Evolutionary conservation across 163 green algal species (phyloP).

Genomic region (Prototheca wickerhamii): DNA sequence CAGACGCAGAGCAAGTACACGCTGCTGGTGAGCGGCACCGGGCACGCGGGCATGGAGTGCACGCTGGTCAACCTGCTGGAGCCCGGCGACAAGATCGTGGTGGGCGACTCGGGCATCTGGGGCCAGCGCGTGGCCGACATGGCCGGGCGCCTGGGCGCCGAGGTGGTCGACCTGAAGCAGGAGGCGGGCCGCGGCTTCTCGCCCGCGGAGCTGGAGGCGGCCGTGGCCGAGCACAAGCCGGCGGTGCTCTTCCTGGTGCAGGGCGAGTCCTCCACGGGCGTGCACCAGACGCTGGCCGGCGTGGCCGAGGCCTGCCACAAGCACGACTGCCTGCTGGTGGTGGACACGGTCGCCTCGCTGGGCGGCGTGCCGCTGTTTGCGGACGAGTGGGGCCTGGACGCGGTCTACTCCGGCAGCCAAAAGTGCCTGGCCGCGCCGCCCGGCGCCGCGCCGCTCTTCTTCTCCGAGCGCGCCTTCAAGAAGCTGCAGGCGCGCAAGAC

Average conservation of each 20-base stretch:
- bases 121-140: slow-evolving; percentile 61
- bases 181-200: slow-evolving; percentile 55
- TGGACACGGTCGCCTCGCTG: slow-evolving; percentile 92
- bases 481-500: slow-evolving; percentile 77
- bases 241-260: slow-evolving; percentile 73
- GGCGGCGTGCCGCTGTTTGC: slow-evolving; percentile 83
- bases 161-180: slow-evolving; percentile 63
- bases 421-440: slow-evolving; percentile 83
- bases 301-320: slow-evolving; percentile 66
- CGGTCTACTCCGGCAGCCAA: slow-evolving; percentile 83
- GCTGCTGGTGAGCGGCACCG: slow-evolving; percentile 39
- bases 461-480: slow-evolving; percentile 66
- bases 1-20: slow-evolving; percentile 82
- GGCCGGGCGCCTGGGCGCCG: slow-evolving; percentile 25
- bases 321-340: slow-evolving; percentile 74
- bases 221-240: slow-evolving; percentile 69
- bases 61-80: slow-evolving; percentile 85
- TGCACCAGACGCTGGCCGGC: slow-evolving; percentile 74
- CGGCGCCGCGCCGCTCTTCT: slow-evolving; percentile 43
- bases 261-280: slow-evolving; percentile 82
- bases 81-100: slow-evolving; percentile 76
- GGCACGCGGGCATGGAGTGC: slow-evolving; percentile 77
- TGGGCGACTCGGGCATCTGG: slow-evolving; percentile 80
- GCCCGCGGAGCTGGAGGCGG: slow-evolving; percentile 46
- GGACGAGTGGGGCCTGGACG: slow-evolving; percentile 73